Base-by-base conservation (phyloP, 148 eudicot species). In the Rheum nobile region DNA sequence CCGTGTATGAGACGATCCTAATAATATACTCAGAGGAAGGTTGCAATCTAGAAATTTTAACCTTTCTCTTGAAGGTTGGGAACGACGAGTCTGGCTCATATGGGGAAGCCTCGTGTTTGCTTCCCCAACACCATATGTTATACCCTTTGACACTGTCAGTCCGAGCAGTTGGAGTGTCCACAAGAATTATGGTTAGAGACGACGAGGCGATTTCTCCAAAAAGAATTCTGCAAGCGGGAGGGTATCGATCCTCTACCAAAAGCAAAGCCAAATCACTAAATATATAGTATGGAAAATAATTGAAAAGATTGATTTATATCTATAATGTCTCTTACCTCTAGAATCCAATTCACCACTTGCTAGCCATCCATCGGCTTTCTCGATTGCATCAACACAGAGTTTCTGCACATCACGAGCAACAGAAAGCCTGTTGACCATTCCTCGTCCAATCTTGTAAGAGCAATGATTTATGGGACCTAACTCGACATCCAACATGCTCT, bases 11-110 rank as follows among this genome's bases (percentile, higher is more conserved):
- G 61, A 88, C 77, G 72, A 91, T 76, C 76, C 89, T 78, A 79
- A 93, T 86, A 34, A 91, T 80, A 79, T 93, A 93, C 77, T 88
- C 91, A 0, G 94, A 89, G 87, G 92, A 93, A 31, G 97, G 92
- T 74, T 82, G 86, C 74, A 93, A 84, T 67, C 78, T 80, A 16
- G 86, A 83, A 63, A 93, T 83, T 61, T 79, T 68, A 34, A 89
- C 78, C 70, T 89, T 86, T 77, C 85, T 82, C 43, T 82, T 83
- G 46, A 80, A 80, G 79, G 87, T 85, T 21, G 92, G 79, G 50
- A 93, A 83, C 59, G 78, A 68, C 35, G 80, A 79, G n/a, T 76
- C 71, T 28, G 95, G 97, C 75, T 86, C 88, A 75, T 85, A 72
- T 4, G 89, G 16, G 76, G 83, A 84, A 22, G 67, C 75, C 52